phyloP scores from a whole-genome alignment of 208 protist species.

The Naegleria fowleri region DNA sequence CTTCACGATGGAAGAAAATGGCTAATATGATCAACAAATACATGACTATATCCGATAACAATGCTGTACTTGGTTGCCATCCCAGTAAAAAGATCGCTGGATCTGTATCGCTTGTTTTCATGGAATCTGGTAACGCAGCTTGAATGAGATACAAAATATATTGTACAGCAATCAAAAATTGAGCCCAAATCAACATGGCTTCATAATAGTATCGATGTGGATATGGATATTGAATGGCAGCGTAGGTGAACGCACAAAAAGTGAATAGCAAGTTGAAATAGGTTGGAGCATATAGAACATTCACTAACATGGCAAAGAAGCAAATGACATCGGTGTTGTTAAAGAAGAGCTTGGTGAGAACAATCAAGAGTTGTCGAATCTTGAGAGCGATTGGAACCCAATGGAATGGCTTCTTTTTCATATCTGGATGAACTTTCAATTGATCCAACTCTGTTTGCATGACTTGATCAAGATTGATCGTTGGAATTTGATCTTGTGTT shows the following conservation, averaged over 20 bases:
- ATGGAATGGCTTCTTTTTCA: background rate
- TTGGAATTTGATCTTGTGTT: background rate
- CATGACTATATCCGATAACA: background rate
- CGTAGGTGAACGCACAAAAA: background rate
- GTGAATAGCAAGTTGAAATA: background rate
- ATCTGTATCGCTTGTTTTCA: background rate
- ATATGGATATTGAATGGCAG: slow-evolving; percentile 21
- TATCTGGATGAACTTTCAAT: background rate
- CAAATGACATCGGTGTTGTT: slow-evolving; percentile 11
- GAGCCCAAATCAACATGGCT: too few species aligned
- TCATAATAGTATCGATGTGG: background rate
- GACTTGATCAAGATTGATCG: background rate
- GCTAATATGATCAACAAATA: background rate
- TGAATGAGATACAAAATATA: slow-evolving; percentile 11
- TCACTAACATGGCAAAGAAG: background rate
- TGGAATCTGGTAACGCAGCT: background rate
- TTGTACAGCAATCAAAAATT: background rate
- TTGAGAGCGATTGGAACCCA: background rate
- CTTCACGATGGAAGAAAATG: background rate
- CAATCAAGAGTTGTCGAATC: background rate
- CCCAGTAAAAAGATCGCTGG: background rate
- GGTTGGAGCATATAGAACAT: background rate
- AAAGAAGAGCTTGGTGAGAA: background rate
- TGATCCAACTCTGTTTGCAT: background rate
- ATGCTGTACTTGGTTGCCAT: background rate